These are phyloP conservation scores for Eucalyptus leucophloia DNA, from an alignment of 345 rosid species.

Conservation along the genomic window DNA sequence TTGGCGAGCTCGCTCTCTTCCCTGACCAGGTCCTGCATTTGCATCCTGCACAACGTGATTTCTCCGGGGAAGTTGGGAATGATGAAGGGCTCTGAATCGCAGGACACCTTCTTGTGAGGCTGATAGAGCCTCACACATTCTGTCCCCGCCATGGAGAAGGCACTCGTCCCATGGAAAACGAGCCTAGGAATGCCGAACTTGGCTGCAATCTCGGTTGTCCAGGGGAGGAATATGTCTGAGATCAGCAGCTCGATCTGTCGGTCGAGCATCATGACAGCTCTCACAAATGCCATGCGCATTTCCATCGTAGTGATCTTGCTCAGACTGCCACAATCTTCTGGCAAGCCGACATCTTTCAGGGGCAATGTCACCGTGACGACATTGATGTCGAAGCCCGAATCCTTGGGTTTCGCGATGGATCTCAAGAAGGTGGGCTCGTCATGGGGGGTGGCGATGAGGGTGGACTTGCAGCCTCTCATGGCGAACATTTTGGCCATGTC, in stretches of 20 bases:
- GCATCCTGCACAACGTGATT: slow-evolving; percentile 2
- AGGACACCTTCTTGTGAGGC: slow-evolving; percentile 2
- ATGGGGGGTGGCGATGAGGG: slow-evolving; percentile 16
- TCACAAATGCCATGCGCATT: background rate
- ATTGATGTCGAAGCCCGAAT: slow-evolving; percentile 1
- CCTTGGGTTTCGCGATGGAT: background rate
- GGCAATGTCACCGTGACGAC: slow-evolving; percentile 5
- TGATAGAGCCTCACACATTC: background rate
- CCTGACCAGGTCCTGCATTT: background rate
- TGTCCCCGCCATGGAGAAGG: background rate
- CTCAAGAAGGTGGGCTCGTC: background rate
- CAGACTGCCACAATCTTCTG: background rate
- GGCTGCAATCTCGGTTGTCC: slow-evolving; percentile 9
- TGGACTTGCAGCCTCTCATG: slow-evolving; percentile 7
- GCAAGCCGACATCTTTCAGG: slow-evolving; percentile 1
- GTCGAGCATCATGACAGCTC: slow-evolving; percentile 1
- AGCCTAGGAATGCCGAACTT: slow-evolving; percentile 21
- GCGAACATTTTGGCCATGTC: slow-evolving; percentile 34
- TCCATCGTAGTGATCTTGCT: background rate
- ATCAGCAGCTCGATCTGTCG: slow-evolving; percentile 9
- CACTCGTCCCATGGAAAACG: slow-evolving; percentile 11
- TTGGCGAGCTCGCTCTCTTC: background rate
- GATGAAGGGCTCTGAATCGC: slow-evolving; percentile 16
- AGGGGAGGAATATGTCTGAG: slow-evolving; percentile 16
- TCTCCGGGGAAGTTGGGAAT: slow-evolving; percentile 19